Conservation (phyloP, 805 yeast species). For the Ogataea ganodermae region DNA sequence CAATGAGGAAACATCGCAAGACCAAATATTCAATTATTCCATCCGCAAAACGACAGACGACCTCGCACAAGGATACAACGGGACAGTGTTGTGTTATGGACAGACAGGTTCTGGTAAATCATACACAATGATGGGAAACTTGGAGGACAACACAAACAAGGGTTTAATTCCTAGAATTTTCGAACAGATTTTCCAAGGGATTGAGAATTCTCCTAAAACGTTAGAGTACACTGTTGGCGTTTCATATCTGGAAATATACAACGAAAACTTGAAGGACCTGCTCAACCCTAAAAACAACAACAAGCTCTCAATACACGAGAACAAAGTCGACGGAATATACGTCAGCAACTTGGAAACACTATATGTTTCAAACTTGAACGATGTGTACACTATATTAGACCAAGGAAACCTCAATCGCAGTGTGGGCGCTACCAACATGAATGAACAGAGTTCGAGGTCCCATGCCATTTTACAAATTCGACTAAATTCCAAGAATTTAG, state of each 20-base stretch:
- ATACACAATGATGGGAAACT: constrained; percentile 72
- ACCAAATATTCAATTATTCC: constrained; percentile 58
- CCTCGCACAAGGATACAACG: constrained; percentile 60
- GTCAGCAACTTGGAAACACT: constrained; percentile 70
- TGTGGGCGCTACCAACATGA: constrained; percentile 66
- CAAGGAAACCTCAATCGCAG: constrained; percentile 60
- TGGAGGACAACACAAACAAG: constrained; percentile 36
- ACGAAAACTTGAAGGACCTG: constrained; percentile 75
- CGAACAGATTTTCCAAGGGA: constrained; percentile 60
- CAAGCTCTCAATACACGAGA: constrained; percentile 61
- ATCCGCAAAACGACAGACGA: constrained; percentile 67
- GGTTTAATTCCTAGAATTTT: constrained; percentile 79
- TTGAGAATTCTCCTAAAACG: constrained; percentile 48
- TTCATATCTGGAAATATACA: constrained; percentile 77
- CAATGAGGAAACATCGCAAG: constrained; percentile 50
- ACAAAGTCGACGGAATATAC: constrained; percentile 62
- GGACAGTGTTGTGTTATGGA: constrained; percentile 57
- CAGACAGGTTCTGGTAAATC: constrained; percentile 88
- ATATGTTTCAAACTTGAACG: constrained; percentile 58
- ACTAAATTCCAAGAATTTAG: constrained; percentile 58
- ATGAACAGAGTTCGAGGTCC: constrained; percentile 72
- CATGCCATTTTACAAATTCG: constrained; percentile 77
- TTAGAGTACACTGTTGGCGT: constrained; percentile 68
- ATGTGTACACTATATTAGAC: constrained; percentile 57
- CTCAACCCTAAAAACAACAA: constrained; percentile 43